These are phyloP conservation scores for Dactylonectria macrodidyma DNA, from an alignment of 2,329 filamentous ascomycete species.

Conservation along the genomic window DNA sequence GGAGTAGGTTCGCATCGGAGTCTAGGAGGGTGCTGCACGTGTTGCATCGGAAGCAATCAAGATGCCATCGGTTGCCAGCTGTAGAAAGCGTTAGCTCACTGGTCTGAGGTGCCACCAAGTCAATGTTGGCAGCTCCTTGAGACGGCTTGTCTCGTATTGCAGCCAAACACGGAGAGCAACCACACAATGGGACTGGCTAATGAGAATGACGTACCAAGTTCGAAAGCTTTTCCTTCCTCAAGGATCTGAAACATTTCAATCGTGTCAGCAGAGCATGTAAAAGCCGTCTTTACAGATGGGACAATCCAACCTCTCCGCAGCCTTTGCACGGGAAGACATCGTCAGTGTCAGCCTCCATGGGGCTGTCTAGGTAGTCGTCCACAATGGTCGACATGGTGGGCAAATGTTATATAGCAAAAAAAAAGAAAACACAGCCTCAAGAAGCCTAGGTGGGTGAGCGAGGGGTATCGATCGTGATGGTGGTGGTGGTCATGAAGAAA, in stretches of 20 bases:
- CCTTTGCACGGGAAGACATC: slow-evolving; percentile 93
- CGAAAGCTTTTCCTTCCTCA: slow-evolving; percentile 98
- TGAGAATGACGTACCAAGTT: slow-evolving; percentile 80
- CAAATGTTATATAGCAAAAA: slow-evolving; percentile 30
- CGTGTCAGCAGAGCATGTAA: slow-evolving; percentile 36
- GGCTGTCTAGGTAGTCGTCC: slow-evolving; percentile 74
- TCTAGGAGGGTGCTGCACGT: slow-evolving; percentile 96
- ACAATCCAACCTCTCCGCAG: slow-evolving; percentile 82
- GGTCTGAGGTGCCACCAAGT: slow-evolving; percentile 16
- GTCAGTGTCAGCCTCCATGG: slow-evolving; percentile 83
- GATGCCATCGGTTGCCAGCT: slow-evolving; percentile 98
- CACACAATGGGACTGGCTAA: neutral
- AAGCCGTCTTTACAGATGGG: neutral
- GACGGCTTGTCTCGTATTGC: slow-evolving; percentile 26
- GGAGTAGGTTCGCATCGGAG: slow-evolving; percentile 96
- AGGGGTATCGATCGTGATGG: slow-evolving; percentile 31
- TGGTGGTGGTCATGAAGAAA: slow-evolving; percentile 39
- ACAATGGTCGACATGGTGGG: slow-evolving; percentile 64
- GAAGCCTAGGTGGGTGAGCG: slow-evolving; percentile 29
- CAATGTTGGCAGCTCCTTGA: slow-evolving; percentile 29
- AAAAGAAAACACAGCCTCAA: slow-evolving; percentile 22
- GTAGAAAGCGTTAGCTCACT: slow-evolving; percentile 48
- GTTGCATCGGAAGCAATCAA: slow-evolving; percentile 98
- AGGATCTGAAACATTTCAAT: slow-evolving; percentile 76
- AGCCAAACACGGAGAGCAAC: slow-evolving; percentile 10